Conservation (phyloP, 2,329 filamentous ascomycete genomes). For the Pseudocercospora fijiensis region DNA sequence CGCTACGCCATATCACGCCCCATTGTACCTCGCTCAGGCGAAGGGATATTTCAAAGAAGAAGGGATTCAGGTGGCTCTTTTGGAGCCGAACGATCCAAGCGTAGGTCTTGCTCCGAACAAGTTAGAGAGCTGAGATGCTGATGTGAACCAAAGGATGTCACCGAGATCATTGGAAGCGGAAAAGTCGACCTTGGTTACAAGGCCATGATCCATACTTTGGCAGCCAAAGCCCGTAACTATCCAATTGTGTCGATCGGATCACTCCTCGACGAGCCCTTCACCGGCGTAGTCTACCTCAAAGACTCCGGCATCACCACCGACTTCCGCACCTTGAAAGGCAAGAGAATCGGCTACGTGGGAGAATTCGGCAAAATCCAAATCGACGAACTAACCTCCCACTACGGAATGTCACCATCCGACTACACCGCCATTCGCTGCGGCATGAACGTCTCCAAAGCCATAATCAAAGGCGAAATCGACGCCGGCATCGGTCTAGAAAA, state of each 20-base stretch:
- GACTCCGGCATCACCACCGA: slow-evolving; percentile 71
- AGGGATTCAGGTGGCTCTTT: slow-evolving; percentile 72
- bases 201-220: slow-evolving; percentile 80
- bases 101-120: slow-evolving; percentile 44
- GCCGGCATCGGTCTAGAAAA: slow-evolving; percentile 77
- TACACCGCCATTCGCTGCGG: slow-evolving; percentile 76
- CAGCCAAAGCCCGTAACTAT: slow-evolving; percentile 74
- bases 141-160: slow-evolving; percentile 60
- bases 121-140: background rate
- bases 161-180: slow-evolving; percentile 73
- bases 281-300: slow-evolving; percentile 74
- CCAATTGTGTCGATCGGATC: slow-evolving; percentile 71
- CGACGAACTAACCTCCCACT: slow-evolving; percentile 75
- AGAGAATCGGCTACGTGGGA: slow-evolving; percentile 75
- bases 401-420: slow-evolving; percentile 69
- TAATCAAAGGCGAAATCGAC: slow-evolving; percentile 70
- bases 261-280: slow-evolving; percentile 77
- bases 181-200: slow-evolving; percentile 80
- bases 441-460: slow-evolving; percentile 77
- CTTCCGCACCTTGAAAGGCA: slow-evolving; percentile 72
- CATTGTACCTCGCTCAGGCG: slow-evolving; percentile 72
- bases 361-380: slow-evolving; percentile 72
- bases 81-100: slow-evolving; percentile 76
- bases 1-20: slow-evolving; percentile 77
- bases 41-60: slow-evolving; percentile 74